Evolutionary conservation across 2,329 filamentous ascomycete species (phyloP).

Genomic region (Fusarium verticillioides): DNA sequence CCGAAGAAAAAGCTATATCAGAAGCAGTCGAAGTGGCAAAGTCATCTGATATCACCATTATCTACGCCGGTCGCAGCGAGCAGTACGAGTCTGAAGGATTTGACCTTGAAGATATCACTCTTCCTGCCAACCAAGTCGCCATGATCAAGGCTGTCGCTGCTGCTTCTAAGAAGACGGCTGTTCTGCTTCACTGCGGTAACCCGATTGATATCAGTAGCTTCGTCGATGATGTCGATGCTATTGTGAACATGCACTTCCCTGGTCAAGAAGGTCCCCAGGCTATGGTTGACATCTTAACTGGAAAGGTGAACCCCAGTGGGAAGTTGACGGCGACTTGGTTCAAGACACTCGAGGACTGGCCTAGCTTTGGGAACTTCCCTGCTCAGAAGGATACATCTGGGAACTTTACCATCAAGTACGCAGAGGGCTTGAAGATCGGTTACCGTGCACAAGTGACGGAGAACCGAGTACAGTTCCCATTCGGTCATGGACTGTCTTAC

Average conservation of each 20-base stretch:
- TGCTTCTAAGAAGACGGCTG: not conserved
- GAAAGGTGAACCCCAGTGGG: not conserved
- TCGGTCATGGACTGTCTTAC: constrained; percentile 29
- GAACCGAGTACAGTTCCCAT: not conserved
- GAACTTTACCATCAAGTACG: constrained; percentile 2
- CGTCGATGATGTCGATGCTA: not conserved
- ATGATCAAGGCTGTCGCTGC: not conserved
- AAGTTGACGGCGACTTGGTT: not conserved
- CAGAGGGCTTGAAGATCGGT: constrained; percentile 21
- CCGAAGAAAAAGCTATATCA: not conserved
- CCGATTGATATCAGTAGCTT: not conserved
- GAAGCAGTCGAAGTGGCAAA: not conserved
- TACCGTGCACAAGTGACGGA: constrained; percentile 8
- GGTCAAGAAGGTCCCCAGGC: not conserved
- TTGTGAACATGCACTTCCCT: not conserved
- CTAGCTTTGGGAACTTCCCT: constrained; percentile 10
- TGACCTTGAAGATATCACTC: not conserved
- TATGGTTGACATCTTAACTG: not conserved
- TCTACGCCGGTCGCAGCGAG: not conserved
- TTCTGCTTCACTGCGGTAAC: not conserved
- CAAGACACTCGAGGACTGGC: not conserved
- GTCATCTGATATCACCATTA: not conserved
- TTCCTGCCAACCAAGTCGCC: not conserved
- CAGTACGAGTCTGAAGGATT: not conserved
- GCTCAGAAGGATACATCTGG: not conserved